A percentile compares a stretch with the other conserved stretches of the same genome.
These are phyloP conservation scores for Carallia pectinifolia DNA, from an alignment of 345 rosid genomes.

Conservation along the genomic window DNA sequence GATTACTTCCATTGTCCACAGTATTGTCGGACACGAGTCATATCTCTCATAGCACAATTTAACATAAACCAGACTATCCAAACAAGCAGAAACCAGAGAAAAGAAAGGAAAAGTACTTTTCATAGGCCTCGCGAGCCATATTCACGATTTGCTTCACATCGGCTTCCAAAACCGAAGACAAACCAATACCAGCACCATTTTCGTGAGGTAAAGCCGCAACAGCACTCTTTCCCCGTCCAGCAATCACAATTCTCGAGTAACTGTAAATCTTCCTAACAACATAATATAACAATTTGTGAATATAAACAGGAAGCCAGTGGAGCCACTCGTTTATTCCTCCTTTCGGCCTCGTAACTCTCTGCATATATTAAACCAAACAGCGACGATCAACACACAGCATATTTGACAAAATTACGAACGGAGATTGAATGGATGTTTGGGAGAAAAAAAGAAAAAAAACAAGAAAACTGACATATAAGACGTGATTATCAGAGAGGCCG, in stretches of 20 bases:
- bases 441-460: neutral
- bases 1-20: too few species aligned
- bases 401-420: too few species aligned
- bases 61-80: neutral
- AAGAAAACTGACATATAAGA: constrained; percentile 59
- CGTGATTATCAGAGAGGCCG: constrained; percentile 62
- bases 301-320: constrained; percentile 84
- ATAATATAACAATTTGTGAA: constrained; percentile 67
- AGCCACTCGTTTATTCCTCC: constrained; percentile 92
- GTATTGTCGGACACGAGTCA: too few species aligned
- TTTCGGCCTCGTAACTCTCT: constrained; percentile 93
- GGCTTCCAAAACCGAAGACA: constrained; percentile 73
- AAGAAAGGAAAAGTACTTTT: constrained; percentile 48
- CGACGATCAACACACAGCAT: too few species aligned
- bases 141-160: constrained; percentile 70
- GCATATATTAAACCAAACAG: constrained; percentile 1
- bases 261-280: constrained; percentile 48
- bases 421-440: too few species aligned
- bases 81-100: constrained; percentile 9
- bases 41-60: too few species aligned
- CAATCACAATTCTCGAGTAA: constrained; percentile 47
- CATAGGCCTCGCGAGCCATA: constrained; percentile 67
- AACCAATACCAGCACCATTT: constrained; percentile 59
- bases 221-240: constrained; percentile 34
- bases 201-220: constrained; percentile 32